Evolutionary conservation across 345 rosid species (phyloP).

Genomic region (Lumnitzera littorea): DNA sequence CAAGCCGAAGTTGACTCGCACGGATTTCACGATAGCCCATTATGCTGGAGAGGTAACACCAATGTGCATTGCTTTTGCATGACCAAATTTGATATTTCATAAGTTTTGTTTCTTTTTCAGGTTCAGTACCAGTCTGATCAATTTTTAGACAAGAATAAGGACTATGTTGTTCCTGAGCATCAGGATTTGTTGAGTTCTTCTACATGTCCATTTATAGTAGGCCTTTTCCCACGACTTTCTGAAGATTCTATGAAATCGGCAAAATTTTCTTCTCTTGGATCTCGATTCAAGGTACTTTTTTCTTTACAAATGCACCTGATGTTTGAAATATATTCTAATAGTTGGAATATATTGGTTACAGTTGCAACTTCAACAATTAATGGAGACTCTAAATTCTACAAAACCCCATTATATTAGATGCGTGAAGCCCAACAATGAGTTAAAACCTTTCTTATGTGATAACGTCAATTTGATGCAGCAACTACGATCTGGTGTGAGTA

Average conservation of each 20-base stretch:
- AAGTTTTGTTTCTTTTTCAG: constrained; percentile 31
- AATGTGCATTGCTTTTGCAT: constrained; percentile 8
- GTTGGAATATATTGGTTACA: constrained; percentile 36
- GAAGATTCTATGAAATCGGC: constrained; percentile 69
- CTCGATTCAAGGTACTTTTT: constrained; percentile 70
- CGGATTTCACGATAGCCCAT: constrained; percentile 74
- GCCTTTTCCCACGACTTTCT: constrained; percentile 59
- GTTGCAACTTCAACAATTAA: constrained; percentile 82
- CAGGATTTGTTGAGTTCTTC: constrained; percentile 84
- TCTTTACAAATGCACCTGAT: background rate
- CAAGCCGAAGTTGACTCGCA: constrained; percentile 73
- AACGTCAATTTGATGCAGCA: constrained; percentile 66
- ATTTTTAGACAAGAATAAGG: constrained; percentile 94
- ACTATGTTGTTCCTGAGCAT: constrained; percentile 90
- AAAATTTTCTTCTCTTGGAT: constrained; percentile 82
- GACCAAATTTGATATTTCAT: constrained; percentile 1
- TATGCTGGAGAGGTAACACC: constrained; percentile 85
- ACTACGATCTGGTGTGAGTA: constrained; percentile 83
- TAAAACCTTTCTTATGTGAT: constrained; percentile 60
- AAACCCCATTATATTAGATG: constrained; percentile 94
- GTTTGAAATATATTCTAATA: background rate
- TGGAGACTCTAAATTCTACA: constrained; percentile 81
- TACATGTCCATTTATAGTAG: constrained; percentile 58
- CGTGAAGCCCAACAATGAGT: constrained; percentile 69
- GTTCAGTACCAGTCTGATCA: constrained; percentile 87